Evolutionary conservation across 176 grass and related monocot species (phyloP).

Genomic region (Tillandsia leiboldiana): DNA sequence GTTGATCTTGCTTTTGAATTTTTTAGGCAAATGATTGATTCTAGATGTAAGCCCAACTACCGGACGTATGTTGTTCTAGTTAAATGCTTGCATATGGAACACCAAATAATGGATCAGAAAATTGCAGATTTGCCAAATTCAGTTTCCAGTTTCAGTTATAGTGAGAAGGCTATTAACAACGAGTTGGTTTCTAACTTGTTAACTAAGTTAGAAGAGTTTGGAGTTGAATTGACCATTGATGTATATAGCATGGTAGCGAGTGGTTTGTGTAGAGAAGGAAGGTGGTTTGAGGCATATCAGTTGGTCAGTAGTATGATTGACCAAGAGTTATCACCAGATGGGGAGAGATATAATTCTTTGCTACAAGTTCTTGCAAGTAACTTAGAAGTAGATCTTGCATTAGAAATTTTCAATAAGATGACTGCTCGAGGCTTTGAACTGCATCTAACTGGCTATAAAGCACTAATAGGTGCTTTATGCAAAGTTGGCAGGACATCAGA

Average conservation of each 20-base stretch:
- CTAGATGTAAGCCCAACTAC: conserved; percentile 40
- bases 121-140: conserved; percentile 32
- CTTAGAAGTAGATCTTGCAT: conserved; percentile 41
- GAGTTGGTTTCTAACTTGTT: conserved; percentile 30
- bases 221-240: conserved; percentile 29
- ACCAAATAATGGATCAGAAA: conserved; percentile 34
- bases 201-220: conserved; percentile 37
- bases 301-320: conserved; percentile 33
- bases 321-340: conserved; percentile 35
- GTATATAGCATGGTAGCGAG: conserved; percentile 24
- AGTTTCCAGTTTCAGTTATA: conserved; percentile 19
- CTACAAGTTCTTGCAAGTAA: conserved; percentile 25
- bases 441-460: conserved; percentile 35
- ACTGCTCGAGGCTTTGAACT: conserved; percentile 30
- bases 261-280: conserved; percentile 48
- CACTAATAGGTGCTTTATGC: conserved; percentile 49
- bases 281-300: conserved; percentile 47
- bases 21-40: conserved; percentile 33
- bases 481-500: conserved; percentile 32
- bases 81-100: conserved; percentile 43
- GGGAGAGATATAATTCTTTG: conserved; percentile 40
- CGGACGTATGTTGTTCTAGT: conserved; percentile 43
- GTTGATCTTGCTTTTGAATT: conserved; percentile 37
- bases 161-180: conserved; percentile 21
- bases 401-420: conserved; percentile 36